phyloP scores from a whole-genome alignment of 148 eudicot species.

The Selenicereus undatus region DNA sequence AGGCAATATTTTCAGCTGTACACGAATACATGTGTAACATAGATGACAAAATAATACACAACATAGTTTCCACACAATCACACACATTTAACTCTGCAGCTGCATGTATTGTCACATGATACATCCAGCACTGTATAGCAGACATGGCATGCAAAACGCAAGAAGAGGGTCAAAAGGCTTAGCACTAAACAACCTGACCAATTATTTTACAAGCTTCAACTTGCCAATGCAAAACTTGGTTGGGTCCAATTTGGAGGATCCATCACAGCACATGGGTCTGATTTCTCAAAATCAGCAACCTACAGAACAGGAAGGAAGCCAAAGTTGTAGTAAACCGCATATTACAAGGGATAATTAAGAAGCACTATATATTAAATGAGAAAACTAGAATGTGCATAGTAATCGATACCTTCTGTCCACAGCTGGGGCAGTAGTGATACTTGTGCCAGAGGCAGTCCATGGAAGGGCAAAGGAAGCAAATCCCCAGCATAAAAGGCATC shows the following conservation, averaged over 20 bases:
- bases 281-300: slow-evolving; percentile 81
- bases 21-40: background rate
- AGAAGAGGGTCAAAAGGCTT: background rate
- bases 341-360: background rate
- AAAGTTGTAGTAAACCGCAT: background rate
- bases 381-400: background rate
- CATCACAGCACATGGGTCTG: slow-evolving; percentile 67
- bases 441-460: slow-evolving; percentile 99
- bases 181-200: slow-evolving; percentile 11
- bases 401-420: slow-evolving; percentile 60
- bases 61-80: slow-evolving; percentile 1
- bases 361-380: background rate
- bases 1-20: background rate
- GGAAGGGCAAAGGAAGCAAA: slow-evolving; percentile 85
- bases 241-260: slow-evolving; percentile 75
- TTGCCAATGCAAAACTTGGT: slow-evolving; percentile 60
- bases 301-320: slow-evolving; percentile 9
- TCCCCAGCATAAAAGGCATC: slow-evolving; percentile 80
- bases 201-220: background rate
- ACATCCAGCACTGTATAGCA: slow-evolving; percentile 1
- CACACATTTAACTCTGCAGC: background rate
- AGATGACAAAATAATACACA: background rate
- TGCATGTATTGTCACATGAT: background rate
- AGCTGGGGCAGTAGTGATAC: slow-evolving; percentile 85
- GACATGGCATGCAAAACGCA: background rate